A percentile compares a stretch with the other conserved stretches of the same genome.
These are phyloP conservation scores for Verruconis gallopava DNA, from an alignment of 2,329 filamentous ascomycete genomes.

Conservation along the genomic window DNA sequence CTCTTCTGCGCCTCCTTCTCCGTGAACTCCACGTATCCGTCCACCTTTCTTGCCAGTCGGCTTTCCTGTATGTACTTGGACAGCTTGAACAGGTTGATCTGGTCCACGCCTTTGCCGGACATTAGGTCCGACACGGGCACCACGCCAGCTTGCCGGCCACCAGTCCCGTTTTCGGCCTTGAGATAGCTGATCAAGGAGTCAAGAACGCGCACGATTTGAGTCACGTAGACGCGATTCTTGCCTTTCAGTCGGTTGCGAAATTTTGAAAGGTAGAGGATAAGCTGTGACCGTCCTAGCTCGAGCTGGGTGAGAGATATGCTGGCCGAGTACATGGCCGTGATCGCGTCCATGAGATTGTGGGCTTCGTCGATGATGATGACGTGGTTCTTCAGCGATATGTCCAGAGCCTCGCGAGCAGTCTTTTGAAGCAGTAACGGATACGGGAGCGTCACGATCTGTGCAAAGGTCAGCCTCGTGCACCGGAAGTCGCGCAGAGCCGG, in stretches of 20 bases:
- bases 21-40: slow-evolving; percentile 57
- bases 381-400: slow-evolving; percentile 73
- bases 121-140: slow-evolving; percentile 62
- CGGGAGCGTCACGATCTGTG: slow-evolving; percentile 70
- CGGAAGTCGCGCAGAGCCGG: background rate
- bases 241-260: slow-evolving; percentile 85
- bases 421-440: slow-evolving; percentile 84
- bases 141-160: slow-evolving; percentile 45
- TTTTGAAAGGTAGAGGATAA: slow-evolving; percentile 70
- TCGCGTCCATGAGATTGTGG: slow-evolving; percentile 93
- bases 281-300: slow-evolving; percentile 56
- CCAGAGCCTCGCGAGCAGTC: slow-evolving; percentile 73
- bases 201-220: slow-evolving; percentile 71
- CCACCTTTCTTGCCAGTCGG: slow-evolving; percentile 86
- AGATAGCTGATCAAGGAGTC: slow-evolving; percentile 65
- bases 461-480: background rate
- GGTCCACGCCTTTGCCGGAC: slow-evolving; percentile 75
- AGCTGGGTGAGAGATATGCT: slow-evolving; percentile 63
- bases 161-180: slow-evolving; percentile 32
- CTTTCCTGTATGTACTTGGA: slow-evolving; percentile 81
- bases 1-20: slow-evolving; percentile 14
- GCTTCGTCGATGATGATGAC: slow-evolving; percentile 95
- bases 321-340: slow-evolving; percentile 73
- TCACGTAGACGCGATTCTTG: slow-evolving; percentile 81
- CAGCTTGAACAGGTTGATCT: slow-evolving; percentile 87